Conservation (phyloP, 805 yeast species). For the Hanseniaspora hatyaiensis region DNA sequence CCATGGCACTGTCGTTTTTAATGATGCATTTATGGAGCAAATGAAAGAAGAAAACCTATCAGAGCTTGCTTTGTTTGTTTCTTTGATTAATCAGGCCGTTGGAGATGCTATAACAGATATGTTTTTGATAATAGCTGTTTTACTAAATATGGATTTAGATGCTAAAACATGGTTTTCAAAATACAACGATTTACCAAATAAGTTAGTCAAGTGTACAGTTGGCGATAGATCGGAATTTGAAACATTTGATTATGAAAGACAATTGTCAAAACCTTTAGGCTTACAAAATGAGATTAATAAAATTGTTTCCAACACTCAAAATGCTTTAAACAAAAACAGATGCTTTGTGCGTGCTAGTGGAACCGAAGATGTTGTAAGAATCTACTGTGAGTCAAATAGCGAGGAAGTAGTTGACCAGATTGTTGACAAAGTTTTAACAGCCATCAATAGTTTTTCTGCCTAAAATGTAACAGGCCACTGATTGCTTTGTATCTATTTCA, state of each 20-base stretch:
- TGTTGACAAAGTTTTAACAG: slow-evolving; percentile 29
- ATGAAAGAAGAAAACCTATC: slow-evolving; percentile 34
- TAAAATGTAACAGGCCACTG: too few relatives aligned
- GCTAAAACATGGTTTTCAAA: slow-evolving; percentile 65
- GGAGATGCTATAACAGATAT: slow-evolving; percentile 96
- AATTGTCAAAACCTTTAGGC: slow-evolving; percentile 62
- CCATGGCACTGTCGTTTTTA: slow-evolving; percentile 91
- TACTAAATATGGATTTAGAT: slow-evolving; percentile 42
- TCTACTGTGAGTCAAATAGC: slow-evolving; percentile 77
- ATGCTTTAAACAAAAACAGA: slow-evolving; percentile 41
- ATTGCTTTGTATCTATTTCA: neutral
- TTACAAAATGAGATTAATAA: slow-evolving; percentile 63
- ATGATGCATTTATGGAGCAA: slow-evolving; percentile 36
- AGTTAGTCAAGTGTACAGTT: slow-evolving; percentile 68
- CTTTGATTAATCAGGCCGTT: slow-evolving; percentile 88
- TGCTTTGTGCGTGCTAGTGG: slow-evolving; percentile 95
- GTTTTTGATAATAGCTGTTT: slow-evolving; percentile 58
- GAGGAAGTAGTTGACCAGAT: slow-evolving; percentile 38
- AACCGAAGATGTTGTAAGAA: slow-evolving; percentile 93
- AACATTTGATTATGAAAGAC: slow-evolving; percentile 85
- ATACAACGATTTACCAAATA: slow-evolving; percentile 79
- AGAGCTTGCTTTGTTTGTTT: slow-evolving; percentile 48
- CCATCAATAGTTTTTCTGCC: neutral
- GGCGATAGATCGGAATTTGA: slow-evolving; percentile 66
- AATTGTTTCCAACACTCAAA: slow-evolving; percentile 39